Evolutionary conservation across 2,329 filamentous ascomycete genomes (phyloP), one percentile per base, ranked within the genome.

Genomic region (Diaporthe aspalathi): DNA sequence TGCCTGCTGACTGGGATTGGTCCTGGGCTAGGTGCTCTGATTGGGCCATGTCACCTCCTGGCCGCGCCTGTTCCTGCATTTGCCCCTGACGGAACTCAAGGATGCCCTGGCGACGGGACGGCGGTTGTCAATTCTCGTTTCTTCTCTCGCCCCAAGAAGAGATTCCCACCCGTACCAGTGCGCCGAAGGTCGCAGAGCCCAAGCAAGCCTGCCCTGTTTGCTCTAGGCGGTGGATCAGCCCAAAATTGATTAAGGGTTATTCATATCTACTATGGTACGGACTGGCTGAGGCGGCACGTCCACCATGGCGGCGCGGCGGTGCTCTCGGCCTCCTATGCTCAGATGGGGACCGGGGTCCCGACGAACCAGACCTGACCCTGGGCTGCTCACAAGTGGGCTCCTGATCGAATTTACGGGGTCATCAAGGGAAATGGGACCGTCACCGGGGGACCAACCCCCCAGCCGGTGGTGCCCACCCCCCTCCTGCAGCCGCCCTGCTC

Each of bases 361-460:
- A 65, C 60, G 60, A 65, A 65, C 60, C 60, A 65, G 60, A 65
- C 45, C 43, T 65, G 45, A 70, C 52, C 70, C 68, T 67, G 70
- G 70, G 57, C 68, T 57, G 56, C 68, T 68, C 54, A 67, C 45
- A 54, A 49, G 47, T 49, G 70, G 71, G 62, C 71, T 70, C 71
- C 68, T 67, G 60, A 67, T 56, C 53, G 71, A 70, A 72, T 72
- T 72, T 72, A 70, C 71, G 68, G 68, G 54, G 52, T 62, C 53
- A 63, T 67, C 67, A 70, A 70, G 70, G 67, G 71, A 70, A 70
- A 72, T 72, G 71, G 68, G 54, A 53, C 71, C 71, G 67, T 72
- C 54, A 32, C 68, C 68, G 43, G 27, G 32, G 47, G 9, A 47
- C 49, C 57, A n/a, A 29, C 67, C 54, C 40, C 29, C 43, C 17